Evolutionary conservation across 139 green algal species (phyloP), one percentile per base, ranked within the genome.

Genomic region (Spirogloea muscicola): DNA sequence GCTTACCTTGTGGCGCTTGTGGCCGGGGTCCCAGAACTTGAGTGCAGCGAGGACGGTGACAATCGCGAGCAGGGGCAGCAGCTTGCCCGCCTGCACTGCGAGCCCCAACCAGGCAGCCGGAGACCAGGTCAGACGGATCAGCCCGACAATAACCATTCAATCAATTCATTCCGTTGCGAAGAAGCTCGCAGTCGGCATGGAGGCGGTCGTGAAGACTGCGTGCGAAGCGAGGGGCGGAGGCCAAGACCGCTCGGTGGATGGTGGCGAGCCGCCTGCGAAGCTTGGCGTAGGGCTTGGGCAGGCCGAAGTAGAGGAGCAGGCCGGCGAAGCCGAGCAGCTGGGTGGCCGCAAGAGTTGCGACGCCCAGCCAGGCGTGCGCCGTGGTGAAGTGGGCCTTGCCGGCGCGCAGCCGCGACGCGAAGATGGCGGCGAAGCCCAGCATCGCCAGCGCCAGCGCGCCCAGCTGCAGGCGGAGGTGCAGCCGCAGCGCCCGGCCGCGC

Each of bases 1-100:
- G 29, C 29, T 64, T 13, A 64, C 55, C 13, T 13, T 9, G 13
- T 64, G 55, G 10, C 55, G 9, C 10, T 64, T 9, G 36, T 64
- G 55, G 10, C 39, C 10, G 29, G 55, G 55, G 10, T 64, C 36
- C 29, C 10, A 13, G 36, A 64, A 42, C 10, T 64, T 9, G 55
- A 64, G 55, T 10, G 55, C 55, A 49, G 29, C 13, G 10, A 64
- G 36, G 29, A 64, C 39, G 36, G 55, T 64, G 10, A 64, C 29
- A 9, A 13, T 13, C 13, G 10, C 55, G 13, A 64, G 36, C 36
- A 64, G 10, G 10, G 39, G 10, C 13, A 16, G 10, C 55, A 64
- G 29, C 39, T 16, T 64, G 10, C 55, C 55, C 55, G 13, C 13
- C 55, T 64, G 55, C 55, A 64, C 10, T 9, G 10, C 10, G 10